phyloP scores from a whole-genome alignment of 257 asterid genomes.

The Salvia miltiorrhiza region DNA sequence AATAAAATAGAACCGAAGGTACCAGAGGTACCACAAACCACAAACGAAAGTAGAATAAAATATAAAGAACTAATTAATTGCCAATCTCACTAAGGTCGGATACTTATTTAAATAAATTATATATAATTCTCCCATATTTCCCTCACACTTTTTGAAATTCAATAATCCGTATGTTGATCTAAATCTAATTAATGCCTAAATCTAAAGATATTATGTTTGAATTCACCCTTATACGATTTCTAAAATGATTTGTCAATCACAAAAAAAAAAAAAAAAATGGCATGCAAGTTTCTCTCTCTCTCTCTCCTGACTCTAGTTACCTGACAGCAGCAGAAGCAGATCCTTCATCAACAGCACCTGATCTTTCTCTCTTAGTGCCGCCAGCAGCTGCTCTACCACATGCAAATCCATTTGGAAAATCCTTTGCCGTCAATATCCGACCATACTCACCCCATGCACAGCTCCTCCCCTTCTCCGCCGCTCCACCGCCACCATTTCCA shows the following conservation, averaged over 20 bases:
- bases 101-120: neutral
- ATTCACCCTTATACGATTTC: no score
- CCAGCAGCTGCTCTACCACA: slow-evolving; percentile 25
- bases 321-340: slow-evolving; percentile 55
- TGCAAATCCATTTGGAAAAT: slow-evolving; percentile 59
- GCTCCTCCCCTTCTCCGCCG: slow-evolving; percentile 26
- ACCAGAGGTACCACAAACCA: no score
- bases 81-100: neutral
- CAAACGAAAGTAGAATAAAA: no score
- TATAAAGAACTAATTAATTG: neutral
- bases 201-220: no score
- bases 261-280: no score
- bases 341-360: slow-evolving; percentile 31
- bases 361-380: slow-evolving; percentile 45
- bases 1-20: no score
- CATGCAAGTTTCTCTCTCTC: no score
- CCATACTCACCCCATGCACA: slow-evolving; percentile 48
- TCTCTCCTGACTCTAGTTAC: no score
- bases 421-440: slow-evolving; percentile 82
- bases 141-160: neutral
- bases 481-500: slow-evolving; percentile 27
- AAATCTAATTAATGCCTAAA: no score
- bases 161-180: no score
- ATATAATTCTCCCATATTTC: neutral
- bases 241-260: no score